Evolutionary conservation across 2,329 filamentous ascomycete species (phyloP).

Genomic region (Fusarium fujikuroi): DNA sequence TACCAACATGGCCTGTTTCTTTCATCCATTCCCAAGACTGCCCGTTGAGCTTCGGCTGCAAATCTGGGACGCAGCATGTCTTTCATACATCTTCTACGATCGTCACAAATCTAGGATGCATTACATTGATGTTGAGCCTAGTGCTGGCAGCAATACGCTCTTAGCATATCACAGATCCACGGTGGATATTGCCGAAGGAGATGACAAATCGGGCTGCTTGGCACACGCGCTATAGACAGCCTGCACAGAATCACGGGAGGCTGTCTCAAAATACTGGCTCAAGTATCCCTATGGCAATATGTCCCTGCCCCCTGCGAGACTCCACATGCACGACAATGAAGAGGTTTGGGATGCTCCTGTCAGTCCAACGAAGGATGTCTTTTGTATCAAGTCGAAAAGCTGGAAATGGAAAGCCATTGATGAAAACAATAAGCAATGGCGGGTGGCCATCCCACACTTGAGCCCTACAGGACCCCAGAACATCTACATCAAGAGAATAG

Average conservation of each 20-base stretch:
- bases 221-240: neutral
- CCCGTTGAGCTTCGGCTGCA: neutral
- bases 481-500: accelerated
- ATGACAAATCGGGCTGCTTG: neutral
- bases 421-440: accelerated
- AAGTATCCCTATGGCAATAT: accelerated
- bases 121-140: neutral
- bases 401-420: neutral
- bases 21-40: neutral
- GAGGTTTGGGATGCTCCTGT: neutral
- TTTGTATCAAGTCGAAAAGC: neutral
- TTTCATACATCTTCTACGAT: accelerated
- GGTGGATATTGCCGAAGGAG: neutral
- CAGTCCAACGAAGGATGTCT: accelerated
- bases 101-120: accelerated
- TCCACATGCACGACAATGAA: neutral
- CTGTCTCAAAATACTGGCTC: neutral
- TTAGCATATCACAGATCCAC: neutral
- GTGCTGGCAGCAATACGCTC: neutral
- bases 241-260: neutral
- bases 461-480: neutral
- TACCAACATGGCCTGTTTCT: neutral
- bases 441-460: neutral
- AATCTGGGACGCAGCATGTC: neutral
- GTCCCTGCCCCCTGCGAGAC: accelerated